A percentile compares a stretch with the other conserved stretches of the same genome.
phyloP scores from a whole-genome alignment of 768 basidiomycete genomes.

The Tricholoma matsutake region DNA sequence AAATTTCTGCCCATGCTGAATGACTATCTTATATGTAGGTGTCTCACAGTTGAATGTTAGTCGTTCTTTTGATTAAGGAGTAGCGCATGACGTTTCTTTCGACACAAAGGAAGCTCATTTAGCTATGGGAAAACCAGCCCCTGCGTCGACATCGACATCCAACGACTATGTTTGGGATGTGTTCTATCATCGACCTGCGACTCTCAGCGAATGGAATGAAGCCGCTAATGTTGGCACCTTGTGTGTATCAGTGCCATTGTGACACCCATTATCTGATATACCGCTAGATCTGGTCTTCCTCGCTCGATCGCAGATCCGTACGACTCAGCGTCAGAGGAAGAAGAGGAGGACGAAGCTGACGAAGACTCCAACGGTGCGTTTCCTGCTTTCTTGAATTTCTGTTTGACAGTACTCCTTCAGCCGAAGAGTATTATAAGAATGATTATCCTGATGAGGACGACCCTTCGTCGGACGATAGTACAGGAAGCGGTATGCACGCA shows the following conservation, averaged over 20 bases:
- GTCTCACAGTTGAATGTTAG: not conserved
- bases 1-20: slow-evolving; percentile 76
- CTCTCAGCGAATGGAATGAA: slow-evolving; percentile 58
- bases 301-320: slow-evolving; percentile 49
- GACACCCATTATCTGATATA: slow-evolving; percentile 1
- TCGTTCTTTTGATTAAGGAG: not conserved
- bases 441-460: slow-evolving; percentile 78
- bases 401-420: slow-evolving; percentile 30
- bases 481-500: slow-evolving; percentile 33
- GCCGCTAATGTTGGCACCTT: slow-evolving; percentile 58
- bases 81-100: slow-evolving; percentile 30
- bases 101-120: slow-evolving; percentile 2
- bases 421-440: slow-evolving; percentile 82
- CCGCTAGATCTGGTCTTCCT: slow-evolving; percentile 60
- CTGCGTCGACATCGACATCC: slow-evolving; percentile 3
- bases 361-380: slow-evolving; percentile 79
- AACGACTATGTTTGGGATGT: slow-evolving; percentile 84
- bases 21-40: slow-evolving; percentile 65
- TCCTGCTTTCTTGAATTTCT: not conserved
- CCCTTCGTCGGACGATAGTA: slow-evolving; percentile 34
- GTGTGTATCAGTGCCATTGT: slow-evolving; percentile 37
- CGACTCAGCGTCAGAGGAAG: slow-evolving; percentile 62
- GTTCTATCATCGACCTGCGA: slow-evolving; percentile 68
- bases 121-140: not conserved
- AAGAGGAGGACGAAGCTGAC: slow-evolving; percentile 71